Evolutionary conservation across 75 land plant genomes (phyloP).

Genomic region (Pinus taeda): DNA sequence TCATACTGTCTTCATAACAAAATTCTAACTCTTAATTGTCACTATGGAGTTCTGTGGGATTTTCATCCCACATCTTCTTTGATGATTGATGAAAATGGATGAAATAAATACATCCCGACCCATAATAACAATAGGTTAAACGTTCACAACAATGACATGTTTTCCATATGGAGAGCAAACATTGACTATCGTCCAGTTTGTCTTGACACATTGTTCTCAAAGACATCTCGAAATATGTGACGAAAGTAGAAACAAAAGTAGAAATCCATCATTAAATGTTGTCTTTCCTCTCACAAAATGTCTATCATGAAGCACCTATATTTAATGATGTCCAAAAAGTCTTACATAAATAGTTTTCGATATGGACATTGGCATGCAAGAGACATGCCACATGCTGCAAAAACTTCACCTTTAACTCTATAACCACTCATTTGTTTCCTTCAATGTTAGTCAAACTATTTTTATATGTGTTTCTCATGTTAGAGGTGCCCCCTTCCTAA

Average conservation of each 20-base stretch:
- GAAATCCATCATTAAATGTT: not conserved
- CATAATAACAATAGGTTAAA: not conserved
- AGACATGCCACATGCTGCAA: not conserved
- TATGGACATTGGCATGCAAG: not conserved
- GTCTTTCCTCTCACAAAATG: fast-evolving
- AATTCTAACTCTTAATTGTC: not conserved
- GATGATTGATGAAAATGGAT: not conserved
- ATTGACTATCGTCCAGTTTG: not conserved
- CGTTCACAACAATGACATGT: not conserved
- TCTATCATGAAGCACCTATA: fast-evolving
- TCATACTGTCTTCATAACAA: not conserved
- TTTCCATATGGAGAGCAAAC: not conserved
- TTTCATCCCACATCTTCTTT: not conserved
- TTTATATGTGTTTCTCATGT: not conserved
- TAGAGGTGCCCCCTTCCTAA: no score
- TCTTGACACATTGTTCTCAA: not conserved
- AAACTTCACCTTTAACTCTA: not conserved
- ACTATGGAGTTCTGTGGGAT: not conserved
- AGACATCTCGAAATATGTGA: not conserved
- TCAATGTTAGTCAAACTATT: not conserved
- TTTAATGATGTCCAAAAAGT: no score
- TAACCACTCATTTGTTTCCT: not conserved
- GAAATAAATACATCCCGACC: not conserved
- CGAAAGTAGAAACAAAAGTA: not conserved
- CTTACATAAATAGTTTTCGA: no score